phyloP scores from a whole-genome alignment of 2,329 filamentous ascomycete species.

The Colletotrichum australisinense region DNA sequence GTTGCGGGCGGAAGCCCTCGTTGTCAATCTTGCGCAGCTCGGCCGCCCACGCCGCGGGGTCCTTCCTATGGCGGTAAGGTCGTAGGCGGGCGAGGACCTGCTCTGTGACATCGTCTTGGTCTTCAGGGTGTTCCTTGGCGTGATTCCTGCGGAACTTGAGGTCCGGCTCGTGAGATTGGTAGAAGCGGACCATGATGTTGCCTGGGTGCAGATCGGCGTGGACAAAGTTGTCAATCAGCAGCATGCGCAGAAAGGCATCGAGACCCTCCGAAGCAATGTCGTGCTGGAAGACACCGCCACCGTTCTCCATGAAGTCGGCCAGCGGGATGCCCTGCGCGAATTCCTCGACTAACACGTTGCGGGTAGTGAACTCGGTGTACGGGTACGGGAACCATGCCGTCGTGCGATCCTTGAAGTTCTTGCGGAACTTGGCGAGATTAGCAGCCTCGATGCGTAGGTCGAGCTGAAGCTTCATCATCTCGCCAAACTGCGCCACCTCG shows the following conservation, averaged over 20 bases:
- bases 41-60: conserved; percentile 76
- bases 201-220: conserved; percentile 97
- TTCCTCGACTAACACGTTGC: conserved; percentile 93
- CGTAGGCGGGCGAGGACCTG: conserved; percentile 84
- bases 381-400: conserved; percentile 98
- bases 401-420: conserved; percentile 87
- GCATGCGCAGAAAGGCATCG: conserved; percentile 95
- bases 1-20: conserved; percentile 91
- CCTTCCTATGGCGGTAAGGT: conserved; percentile 72
- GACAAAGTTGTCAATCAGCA: conserved; percentile 96
- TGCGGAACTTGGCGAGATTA: conserved; percentile 88
- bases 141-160: conserved; percentile 52
- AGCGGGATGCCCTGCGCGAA: conserved; percentile 95
- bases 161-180: conserved; percentile 80
- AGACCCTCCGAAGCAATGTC: conserved; percentile 96
- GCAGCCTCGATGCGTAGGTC: conserved; percentile 95
- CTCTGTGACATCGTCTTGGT: conserved; percentile 83
- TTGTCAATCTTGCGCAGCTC: conserved; percentile 82
- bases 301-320: conserved; percentile 89
- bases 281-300: conserved; percentile 90
- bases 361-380: conserved; percentile 91
- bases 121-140: conserved; percentile 48
- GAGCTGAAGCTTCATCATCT: conserved; percentile 99
- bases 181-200: conserved; percentile 99
- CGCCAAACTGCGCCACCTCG: conserved; percentile 92